A percentile compares a stretch with the other conserved stretches of the same genome.
These are phyloP conservation scores for Trichoderma semiorbis DNA, from an alignment of 2,329 filamentous ascomycete species.

Conservation along the genomic window DNA sequence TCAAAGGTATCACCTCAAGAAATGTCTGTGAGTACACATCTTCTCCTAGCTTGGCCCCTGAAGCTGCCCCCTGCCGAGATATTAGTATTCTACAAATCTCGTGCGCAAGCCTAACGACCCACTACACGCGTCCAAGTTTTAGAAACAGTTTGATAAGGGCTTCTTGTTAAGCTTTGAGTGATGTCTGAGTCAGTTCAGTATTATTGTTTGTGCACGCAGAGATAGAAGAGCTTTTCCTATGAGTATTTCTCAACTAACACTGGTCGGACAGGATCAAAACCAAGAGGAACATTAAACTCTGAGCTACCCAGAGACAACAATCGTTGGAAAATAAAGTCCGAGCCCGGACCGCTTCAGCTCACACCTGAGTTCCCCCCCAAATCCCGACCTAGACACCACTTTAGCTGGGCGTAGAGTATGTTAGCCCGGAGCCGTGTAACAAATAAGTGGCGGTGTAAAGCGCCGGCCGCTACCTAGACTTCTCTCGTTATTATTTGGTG, in stretches of 20 bases:
- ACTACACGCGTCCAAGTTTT: not conserved
- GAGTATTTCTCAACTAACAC: not conserved
- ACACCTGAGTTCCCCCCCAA: not conserved
- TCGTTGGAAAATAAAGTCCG: not conserved
- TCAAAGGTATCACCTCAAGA: not conserved
- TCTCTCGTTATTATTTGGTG: no score
- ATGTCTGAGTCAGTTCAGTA: not conserved
- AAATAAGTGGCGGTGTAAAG: not conserved
- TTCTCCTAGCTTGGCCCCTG: not conserved
- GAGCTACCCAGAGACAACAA: not conserved
- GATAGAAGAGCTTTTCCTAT: not conserved
- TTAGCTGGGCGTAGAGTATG: not conserved
- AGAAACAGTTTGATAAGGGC: not conserved
- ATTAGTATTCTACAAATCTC: not conserved
- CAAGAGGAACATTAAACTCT: not conserved
- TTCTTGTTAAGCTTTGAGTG: not conserved
- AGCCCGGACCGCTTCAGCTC: not conserved
- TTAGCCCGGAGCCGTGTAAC: not conserved
- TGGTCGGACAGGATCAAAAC: not conserved
- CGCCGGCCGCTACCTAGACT: not conserved
- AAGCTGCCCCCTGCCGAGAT: not conserved
- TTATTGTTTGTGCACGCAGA: not conserved
- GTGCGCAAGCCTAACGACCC: not conserved
- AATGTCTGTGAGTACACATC: not conserved
- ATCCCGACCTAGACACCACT: not conserved